phyloP scores from a whole-genome alignment of 352 stramenopile genomes.

The Sclerospora graminicola region DNA sequence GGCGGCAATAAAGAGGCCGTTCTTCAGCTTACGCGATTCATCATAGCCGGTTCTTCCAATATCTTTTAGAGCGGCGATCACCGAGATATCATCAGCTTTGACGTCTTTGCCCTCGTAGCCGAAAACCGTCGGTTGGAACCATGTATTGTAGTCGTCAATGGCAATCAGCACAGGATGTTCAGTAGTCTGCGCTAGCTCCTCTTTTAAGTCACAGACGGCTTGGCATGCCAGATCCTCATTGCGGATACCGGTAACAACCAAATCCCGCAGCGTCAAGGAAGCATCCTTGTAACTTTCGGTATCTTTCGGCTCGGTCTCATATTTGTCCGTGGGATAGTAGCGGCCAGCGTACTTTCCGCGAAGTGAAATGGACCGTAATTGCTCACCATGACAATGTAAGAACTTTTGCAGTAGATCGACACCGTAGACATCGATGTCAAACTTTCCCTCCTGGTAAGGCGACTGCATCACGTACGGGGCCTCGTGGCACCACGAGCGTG shows the following conservation, averaged over 20 bases:
- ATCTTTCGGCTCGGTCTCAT: conserved; percentile 67
- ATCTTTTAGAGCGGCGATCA: conserved; percentile 69
- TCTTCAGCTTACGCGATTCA: conserved; percentile 50
- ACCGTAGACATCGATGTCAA: conserved; percentile 79
- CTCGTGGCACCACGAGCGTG: conserved; percentile 68
- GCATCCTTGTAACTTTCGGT: conserved; percentile 36
- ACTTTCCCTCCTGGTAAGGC: conserved; percentile 66
- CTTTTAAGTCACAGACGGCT: conserved; percentile 69
- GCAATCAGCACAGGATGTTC: conserved; percentile 82
- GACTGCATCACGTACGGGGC: conserved; percentile 82
- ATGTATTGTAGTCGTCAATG: conserved; percentile 85
- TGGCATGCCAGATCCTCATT: conserved; percentile 77
- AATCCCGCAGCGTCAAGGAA: conserved; percentile 58
- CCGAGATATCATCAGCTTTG: conserved; percentile 61
- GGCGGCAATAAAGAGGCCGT: conserved; percentile 76
- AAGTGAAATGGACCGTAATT: conserved; percentile 50
- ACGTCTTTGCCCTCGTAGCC: conserved; percentile 78
- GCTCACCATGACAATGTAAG: conserved; percentile 59
- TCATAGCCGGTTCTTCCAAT: conserved; percentile 53
- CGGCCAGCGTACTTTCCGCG: conserved; percentile 64
- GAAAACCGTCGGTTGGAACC: conserved; percentile 81
- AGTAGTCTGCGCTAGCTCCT: conserved; percentile 64
- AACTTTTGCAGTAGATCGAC: conserved; percentile 75
- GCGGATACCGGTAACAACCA: conserved; percentile 69
- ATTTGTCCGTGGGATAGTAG: conserved; percentile 65